Percentiles rank a stretch among this genome's conserved stretches.
Conservation (phyloP, 176 grass and related monocot genomes). For the Carex pumila region DNA sequence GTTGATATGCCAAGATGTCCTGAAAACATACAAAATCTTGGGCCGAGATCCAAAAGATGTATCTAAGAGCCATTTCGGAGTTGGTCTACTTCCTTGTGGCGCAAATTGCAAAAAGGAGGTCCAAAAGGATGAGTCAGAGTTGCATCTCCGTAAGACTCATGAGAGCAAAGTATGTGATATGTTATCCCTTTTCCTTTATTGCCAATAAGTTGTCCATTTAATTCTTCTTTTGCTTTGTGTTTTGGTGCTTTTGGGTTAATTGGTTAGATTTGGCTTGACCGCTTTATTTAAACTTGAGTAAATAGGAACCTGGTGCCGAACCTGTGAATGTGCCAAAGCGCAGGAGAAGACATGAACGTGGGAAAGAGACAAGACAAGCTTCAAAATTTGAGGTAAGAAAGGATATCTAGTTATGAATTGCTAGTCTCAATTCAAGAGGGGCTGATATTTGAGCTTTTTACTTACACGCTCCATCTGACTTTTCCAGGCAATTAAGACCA, state of each 20-base stretch:
- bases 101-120: constrained; percentile 56
- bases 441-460: constrained; percentile 3
- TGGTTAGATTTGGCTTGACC: background rate
- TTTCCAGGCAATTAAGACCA: constrained; percentile 47
- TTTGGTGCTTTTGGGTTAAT: constrained; percentile 1
- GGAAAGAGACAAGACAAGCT: constrained; percentile 33
- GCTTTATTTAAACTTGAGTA: constrained; percentile 9
- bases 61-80: constrained; percentile 68
- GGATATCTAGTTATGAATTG: constrained; percentile 1
- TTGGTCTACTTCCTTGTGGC: constrained; percentile 62
- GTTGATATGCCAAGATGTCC: constrained; percentile 78
- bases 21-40: constrained; percentile 53
- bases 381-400: constrained; percentile 61
- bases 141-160: constrained; percentile 67
- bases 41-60: constrained; percentile 69
- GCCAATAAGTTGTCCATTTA: background rate
- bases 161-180: constrained; percentile 53
- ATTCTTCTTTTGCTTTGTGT: background rate
- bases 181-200: background rate
- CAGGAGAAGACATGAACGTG: constrained; percentile 58
- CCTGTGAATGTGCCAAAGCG: constrained; percentile 57
- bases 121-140: constrained; percentile 44
- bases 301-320: constrained; percentile 29
- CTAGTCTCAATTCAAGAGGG: background rate
- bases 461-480: background rate